phyloP scores from a whole-genome alignment of 495 filamentous ascomycete species.

The Neurospora pannonica region DNA sequence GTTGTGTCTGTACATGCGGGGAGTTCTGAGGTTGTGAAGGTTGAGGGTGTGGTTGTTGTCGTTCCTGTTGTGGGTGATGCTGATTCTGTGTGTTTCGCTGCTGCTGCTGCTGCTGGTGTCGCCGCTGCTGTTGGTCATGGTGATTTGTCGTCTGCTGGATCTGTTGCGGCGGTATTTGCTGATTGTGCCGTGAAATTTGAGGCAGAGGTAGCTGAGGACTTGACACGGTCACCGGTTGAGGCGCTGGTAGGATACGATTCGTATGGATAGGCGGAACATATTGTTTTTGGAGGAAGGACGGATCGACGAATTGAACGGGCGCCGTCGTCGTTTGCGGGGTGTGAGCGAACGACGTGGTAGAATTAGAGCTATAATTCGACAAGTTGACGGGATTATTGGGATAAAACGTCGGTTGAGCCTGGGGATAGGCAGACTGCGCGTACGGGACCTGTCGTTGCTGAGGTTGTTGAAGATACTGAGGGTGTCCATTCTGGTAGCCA shows the following conservation, averaged over 20 bases:
- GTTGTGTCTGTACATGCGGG: slow-evolving; percentile 4
- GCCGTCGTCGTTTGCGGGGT: background rate
- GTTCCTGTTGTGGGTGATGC: slow-evolving; percentile 11
- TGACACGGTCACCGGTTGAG: background rate
- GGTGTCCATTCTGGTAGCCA: slow-evolving; percentile 10
- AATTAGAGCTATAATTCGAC: background rate
- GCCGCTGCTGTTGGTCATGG: slow-evolving; percentile 6
- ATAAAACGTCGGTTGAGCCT: background rate
- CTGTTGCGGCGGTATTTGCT: slow-evolving; percentile 14
- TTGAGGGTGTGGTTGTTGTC: slow-evolving; percentile 13
- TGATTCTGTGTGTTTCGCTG: slow-evolving; percentile 5
- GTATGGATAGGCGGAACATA: background rate
- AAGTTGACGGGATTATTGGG: background rate
- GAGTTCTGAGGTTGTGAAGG: slow-evolving; percentile 8
- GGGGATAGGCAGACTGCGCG: slow-evolving; percentile 5
- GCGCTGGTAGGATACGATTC: background rate
- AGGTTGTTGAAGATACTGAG: slow-evolving; percentile 3
- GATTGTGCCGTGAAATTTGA: slow-evolving; percentile 9
- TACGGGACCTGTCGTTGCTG: slow-evolving; percentile 22
- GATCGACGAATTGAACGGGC: background rate
- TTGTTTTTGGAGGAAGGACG: background rate
- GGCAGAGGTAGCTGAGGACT: background rate
- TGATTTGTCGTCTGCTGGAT: slow-evolving; percentile 5
- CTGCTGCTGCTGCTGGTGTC: slow-evolving; percentile 10
- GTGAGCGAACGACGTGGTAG: background rate